phyloP scores from a whole-genome alignment of 2,329 filamentous ascomycete species.

The Trichoderma atrobrunneum region DNA sequence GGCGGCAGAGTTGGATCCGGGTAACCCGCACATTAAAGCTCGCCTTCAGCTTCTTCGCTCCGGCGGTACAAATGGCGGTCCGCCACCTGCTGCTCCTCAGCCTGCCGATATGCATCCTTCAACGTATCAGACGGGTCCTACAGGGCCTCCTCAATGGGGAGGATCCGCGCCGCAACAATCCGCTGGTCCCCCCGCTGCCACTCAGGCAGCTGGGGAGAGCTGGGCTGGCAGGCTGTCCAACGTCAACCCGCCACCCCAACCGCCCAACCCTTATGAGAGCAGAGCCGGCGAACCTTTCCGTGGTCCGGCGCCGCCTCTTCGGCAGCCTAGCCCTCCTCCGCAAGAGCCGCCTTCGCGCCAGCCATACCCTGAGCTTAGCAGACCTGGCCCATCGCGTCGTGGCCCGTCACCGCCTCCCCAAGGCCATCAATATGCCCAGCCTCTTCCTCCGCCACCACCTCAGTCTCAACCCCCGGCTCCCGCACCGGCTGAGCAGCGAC shows the following conservation, averaged over 20 bases:
- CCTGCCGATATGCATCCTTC: conserved; percentile 96
- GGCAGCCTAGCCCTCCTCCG: conserved; percentile 75
- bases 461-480: conserved; percentile 46
- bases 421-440: conserved; percentile 47
- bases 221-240: conserved; percentile 70
- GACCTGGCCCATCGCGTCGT: conserved; percentile 42
- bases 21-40: conserved; percentile 94
- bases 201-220: conserved; percentile 54
- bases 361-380: conserved; percentile 55
- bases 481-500: conserved; percentile 52
- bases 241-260: conserved; percentile 72
- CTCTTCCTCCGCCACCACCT: conserved; percentile 49
- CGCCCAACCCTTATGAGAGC: conserved; percentile 78
- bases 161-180: conserved; percentile 62
- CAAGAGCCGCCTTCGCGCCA: conserved; percentile 59
- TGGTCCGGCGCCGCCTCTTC: conserved; percentile 62
- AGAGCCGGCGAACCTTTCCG: conserved; percentile 65
- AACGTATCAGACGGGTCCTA: conserved; percentile 82
- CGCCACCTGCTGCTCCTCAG: conserved; percentile 76
- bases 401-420: conserved; percentile 52
- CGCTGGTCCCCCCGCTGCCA: conserved; percentile 61
- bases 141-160: conserved; percentile 86
- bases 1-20: conserved; percentile 88
- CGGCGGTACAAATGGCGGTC: conserved; percentile 69
- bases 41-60: conserved; percentile 84